Conservation (phyloP, 345 rosid genomes). For the Eutrema yunnanense region DNA sequence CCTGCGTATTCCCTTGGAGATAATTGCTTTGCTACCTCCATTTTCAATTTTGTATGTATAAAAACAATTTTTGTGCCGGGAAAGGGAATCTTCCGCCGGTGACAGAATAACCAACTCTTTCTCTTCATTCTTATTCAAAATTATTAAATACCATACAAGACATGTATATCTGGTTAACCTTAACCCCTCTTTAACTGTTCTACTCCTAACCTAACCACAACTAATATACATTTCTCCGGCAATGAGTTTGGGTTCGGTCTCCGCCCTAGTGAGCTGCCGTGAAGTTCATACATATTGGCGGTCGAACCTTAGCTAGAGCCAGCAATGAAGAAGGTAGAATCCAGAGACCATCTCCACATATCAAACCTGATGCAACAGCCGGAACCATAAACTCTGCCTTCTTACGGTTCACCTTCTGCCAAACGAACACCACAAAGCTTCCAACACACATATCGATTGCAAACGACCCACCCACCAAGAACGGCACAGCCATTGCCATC, state of each 20-base stretch:
- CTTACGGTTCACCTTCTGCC: slow-evolving; percentile 48
- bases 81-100: slow-evolving; percentile 25
- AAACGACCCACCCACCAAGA: slow-evolving; percentile 83
- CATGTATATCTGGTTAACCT: not conserved
- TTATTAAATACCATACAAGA: not conserved
- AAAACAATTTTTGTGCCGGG: slow-evolving; percentile 2
- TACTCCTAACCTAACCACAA: slow-evolving; percentile 18
- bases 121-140: slow-evolving; percentile 18
- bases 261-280: slow-evolving; percentile 20
- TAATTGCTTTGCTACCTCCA: not conserved
- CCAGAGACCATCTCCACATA: slow-evolving; percentile 95
- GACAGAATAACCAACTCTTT: not conserved
- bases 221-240: slow-evolving; percentile 2
- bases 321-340: slow-evolving; percentile 78
- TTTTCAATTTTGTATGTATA: slow-evolving; percentile 13
- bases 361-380: slow-evolving; percentile 86
- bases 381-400: slow-evolving; percentile 68
- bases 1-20: not conserved
- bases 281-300: slow-evolving; percentile 85
- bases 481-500: slow-evolving; percentile 98
- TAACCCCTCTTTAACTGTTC: not conserved
- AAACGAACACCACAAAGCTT: slow-evolving; percentile 48
- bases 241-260: not conserved
- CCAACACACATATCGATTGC: slow-evolving; percentile 84
- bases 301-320: slow-evolving; percentile 59